Evolutionary conservation across 371 early-diverging fungal genomes (phyloP), one percentile per base, ranked within the genome.

Genomic region (Actinomucor elegans): DNA sequence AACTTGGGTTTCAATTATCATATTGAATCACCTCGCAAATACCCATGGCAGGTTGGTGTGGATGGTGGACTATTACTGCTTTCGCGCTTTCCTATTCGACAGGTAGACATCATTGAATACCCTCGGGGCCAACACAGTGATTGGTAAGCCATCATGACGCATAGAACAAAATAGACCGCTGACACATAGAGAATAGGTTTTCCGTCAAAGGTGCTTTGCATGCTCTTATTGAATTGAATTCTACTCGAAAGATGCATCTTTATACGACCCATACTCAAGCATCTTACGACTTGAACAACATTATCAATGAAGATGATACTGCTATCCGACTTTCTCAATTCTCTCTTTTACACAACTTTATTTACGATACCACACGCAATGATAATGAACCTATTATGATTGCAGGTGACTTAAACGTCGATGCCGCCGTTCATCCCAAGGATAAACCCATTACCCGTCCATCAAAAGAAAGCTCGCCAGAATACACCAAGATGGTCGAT

Each of bases 231-330:
- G 76, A 73, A 28, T 37, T 90, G 26, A 67, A 79, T 43, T 51
- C 75, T 20, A 59, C 57, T 0, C 64, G 61, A 15, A 63, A 74
- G 43, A 27, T 91, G 24, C 87, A 92, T 57, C 33, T 93, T 20
- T 91, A 93, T 62, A 90, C 83, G 20, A 93, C 92, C 2, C 93
- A 94, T 63, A 84, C 92, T 8, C 94, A 94, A 69, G 86, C 88
- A 14, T 86, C 90, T 14, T 86, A 90, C 51, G 69, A 67, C 27
- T 64, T 59, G 3, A 74, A 64, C n/a, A 65, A 63, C 21, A 56
- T 65, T 34, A 65, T 80, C 17, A 79, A 66, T n/a, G 76, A 78
- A 59, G 81, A 65, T 8, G 84, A 78, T 55, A 82, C 77, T 5
- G 57, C 71, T 29, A 65, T 79, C 15, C 84, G 92, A 6, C 50